phyloP scores from a whole-genome alignment of 106 monocot genomes.

The Hemerocallis citrina region DNA sequence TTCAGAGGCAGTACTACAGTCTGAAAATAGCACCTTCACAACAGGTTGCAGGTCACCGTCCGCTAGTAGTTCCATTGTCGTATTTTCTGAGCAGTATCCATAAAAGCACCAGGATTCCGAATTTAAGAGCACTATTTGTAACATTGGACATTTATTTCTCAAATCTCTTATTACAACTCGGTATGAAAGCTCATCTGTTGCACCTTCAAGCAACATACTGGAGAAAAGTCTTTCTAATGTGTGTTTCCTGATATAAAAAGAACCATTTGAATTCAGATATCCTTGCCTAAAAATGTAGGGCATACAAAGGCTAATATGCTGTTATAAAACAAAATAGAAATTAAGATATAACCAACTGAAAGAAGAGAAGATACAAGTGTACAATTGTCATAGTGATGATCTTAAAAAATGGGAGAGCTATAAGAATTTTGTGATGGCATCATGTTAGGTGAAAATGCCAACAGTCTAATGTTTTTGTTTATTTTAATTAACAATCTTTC shows the following conservation, averaged over 20 bases:
- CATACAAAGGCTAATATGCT: too few species aligned
- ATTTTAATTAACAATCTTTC: too few species aligned
- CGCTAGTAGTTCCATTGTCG: neutral
- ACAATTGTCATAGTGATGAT: too few species aligned
- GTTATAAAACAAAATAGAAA: too few species aligned
- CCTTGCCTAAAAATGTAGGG: too few species aligned
- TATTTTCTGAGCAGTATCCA: constrained; percentile 50
- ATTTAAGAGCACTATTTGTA: constrained; percentile 74
- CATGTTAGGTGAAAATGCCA: too few species aligned
- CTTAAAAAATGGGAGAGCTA: too few species aligned
- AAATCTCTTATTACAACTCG: constrained; percentile 58
- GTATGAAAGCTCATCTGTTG: constrained; percentile 70
- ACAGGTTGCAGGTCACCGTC: constrained; percentile 37
- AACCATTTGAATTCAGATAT: too few species aligned
- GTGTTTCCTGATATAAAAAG: constrained; percentile 33
- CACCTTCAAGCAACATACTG: constrained; percentile 55
- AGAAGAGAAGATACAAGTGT: too few species aligned
- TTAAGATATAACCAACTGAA: too few species aligned
- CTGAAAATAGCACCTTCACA: constrained; percentile 56
- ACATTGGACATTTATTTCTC: constrained; percentile 36
- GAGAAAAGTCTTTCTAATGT: constrained; percentile 60
- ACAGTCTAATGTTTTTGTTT: too few species aligned
- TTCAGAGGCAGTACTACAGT: constrained; percentile 26
- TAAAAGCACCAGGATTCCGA: constrained; percentile 52
- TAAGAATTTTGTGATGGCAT: too few species aligned